Evolutionary conservation across 768 basidiomycete genomes (phyloP).

Genomic region (Lentinula boryana): DNA sequence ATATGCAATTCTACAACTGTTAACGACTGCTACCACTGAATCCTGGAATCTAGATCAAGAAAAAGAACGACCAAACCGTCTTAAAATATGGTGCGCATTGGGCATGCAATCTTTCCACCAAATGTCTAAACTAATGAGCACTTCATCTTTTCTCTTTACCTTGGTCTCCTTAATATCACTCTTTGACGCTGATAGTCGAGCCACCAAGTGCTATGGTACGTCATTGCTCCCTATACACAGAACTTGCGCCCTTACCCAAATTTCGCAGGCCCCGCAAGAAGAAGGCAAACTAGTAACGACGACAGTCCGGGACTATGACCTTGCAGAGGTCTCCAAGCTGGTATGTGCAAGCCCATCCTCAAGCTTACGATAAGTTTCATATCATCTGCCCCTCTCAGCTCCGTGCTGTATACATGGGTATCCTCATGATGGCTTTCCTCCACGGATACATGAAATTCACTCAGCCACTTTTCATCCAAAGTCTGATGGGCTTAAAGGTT

Average conservation of each 20-base stretch:
- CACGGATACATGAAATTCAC: constrained; percentile 95
- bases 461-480: constrained; percentile 93
- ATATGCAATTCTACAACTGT: no score
- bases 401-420: constrained; percentile 61
- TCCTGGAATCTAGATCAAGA: constrained; percentile 59
- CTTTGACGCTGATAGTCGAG: constrained; percentile 52
- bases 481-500: constrained; percentile 85
- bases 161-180: not conserved
- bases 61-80: constrained; percentile 93
- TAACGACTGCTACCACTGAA: no score
- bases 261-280: constrained; percentile 43
- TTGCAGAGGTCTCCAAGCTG: constrained; percentile 79
- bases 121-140: not conserved
- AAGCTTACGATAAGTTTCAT: not conserved
- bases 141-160: constrained; percentile 1
- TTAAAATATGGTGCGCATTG: constrained; percentile 80
- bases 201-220: constrained; percentile 68
- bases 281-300: constrained; percentile 79
- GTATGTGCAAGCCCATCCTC: constrained; percentile 29
- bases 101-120: not conserved
- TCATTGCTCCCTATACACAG: constrained; percentile 3
- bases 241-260: not conserved
- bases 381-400: constrained; percentile 30
- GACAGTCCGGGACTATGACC: constrained; percentile 91
- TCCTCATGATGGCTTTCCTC: constrained; percentile 89